phyloP scores from a whole-genome alignment of 768 basidiomycete genomes.

The Tylopilus plumbeoviolaceoides region DNA sequence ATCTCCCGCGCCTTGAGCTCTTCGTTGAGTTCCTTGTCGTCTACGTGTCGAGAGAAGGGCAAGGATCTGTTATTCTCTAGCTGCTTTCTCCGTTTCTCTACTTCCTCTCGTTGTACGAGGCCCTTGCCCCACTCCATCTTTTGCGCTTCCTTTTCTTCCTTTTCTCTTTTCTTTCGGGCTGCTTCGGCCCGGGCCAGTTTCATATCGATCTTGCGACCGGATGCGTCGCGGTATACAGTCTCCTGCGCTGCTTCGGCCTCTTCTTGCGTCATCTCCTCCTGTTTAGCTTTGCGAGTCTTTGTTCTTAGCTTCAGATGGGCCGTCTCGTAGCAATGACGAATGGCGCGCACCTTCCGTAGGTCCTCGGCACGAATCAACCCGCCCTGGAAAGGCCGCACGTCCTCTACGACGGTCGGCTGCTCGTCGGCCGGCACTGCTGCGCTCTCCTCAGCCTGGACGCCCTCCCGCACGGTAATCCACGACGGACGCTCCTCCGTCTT shows the following conservation, averaged over 20 bases:
- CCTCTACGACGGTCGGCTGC: constrained; percentile 57
- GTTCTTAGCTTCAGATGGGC: constrained; percentile 30
- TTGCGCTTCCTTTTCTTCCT: constrained; percentile 79
- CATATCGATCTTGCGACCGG: constrained; percentile 85
- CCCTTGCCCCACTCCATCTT: constrained; percentile 99
- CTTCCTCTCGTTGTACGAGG: constrained; percentile 80
- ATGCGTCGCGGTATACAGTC: constrained; percentile 91
- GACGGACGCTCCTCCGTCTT: constrained; percentile 50
- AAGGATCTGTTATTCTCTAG: constrained; percentile 62
- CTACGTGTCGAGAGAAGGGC: constrained; percentile 72
- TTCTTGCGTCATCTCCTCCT: constrained; percentile 36
- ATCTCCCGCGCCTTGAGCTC: constrained; percentile 74
- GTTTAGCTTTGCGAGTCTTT: constrained; percentile 32
- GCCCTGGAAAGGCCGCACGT: constrained; percentile 50
- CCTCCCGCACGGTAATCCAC: constrained; percentile 67
- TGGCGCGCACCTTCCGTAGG: constrained; percentile 50
- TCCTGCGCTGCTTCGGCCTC: constrained; percentile 69
- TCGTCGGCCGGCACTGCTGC: constrained; percentile 62
- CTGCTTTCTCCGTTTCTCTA: constrained; percentile 60
- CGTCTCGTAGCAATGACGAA: neutral
- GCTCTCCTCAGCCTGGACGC: constrained; percentile 41
- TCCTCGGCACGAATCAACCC: constrained; percentile 78
- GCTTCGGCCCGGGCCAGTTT: constrained; percentile 84
- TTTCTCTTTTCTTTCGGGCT: constrained; percentile 71
- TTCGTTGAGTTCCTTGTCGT: constrained; percentile 84